A percentile compares a stretch with the other conserved stretches of the same genome.
Conservation (phyloP, 192 early-diverging fungal species). For the Coemansia sp. region DNA sequence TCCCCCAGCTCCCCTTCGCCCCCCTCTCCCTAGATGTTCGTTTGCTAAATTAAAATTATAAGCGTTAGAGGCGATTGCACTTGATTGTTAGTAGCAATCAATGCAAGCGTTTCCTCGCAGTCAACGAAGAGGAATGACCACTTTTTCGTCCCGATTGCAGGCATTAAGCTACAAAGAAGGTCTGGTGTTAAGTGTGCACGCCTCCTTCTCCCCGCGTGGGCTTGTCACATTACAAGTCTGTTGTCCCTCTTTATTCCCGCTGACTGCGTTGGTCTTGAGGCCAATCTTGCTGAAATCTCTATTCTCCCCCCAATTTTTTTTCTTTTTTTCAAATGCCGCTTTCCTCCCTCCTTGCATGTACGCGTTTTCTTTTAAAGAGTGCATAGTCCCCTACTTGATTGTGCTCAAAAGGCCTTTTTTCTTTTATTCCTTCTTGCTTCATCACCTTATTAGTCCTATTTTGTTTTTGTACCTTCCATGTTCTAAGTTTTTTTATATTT, state of each 20-base stretch:
- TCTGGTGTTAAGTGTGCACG: not conserved
- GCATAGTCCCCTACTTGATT: slow-evolving; percentile 11
- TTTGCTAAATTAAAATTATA: not conserved
- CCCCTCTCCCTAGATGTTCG: slow-evolving; percentile 1
- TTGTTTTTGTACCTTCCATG: not conserved
- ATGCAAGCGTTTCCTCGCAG: not conserved
- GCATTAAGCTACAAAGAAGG: not conserved
- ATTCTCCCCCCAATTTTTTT: slow-evolving; percentile 5
- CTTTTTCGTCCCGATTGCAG: not conserved
- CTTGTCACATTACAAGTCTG: slow-evolving; percentile 9
- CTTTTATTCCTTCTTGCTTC: not conserved
- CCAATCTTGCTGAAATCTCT: slow-evolving; percentile 10
- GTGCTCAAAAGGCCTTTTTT: not conserved
- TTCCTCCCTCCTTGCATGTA: not conserved
- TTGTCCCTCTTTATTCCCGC: not conserved
- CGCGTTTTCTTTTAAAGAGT: not conserved
- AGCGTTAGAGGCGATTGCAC: not conserved
- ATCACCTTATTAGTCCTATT: not conserved
- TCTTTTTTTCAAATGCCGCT: slow-evolving; percentile 5
- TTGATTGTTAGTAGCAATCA: slow-evolving; percentile 4
- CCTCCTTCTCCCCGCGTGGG: not conserved
- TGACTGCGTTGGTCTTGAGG: not conserved
- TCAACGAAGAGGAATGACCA: not conserved
- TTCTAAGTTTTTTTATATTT: not conserved
- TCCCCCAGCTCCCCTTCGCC: slow-evolving; percentile 1